phyloP scores from a whole-genome alignment of 2,329 filamentous ascomycete genomes.

The Pochonia chlamydosporia region DNA sequence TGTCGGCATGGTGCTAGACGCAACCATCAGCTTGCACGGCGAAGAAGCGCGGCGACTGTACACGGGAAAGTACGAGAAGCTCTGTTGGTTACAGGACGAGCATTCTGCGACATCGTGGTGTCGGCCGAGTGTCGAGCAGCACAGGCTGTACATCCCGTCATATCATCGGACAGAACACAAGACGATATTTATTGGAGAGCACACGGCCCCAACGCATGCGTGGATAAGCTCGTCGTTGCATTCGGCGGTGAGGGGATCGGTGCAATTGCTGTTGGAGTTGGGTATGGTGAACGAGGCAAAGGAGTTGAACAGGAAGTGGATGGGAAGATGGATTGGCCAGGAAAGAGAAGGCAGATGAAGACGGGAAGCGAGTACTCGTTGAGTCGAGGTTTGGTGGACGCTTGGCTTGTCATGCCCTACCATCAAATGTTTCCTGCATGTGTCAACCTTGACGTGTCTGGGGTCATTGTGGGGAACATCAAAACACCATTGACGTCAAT shows the following conservation, averaged over 20 bases:
- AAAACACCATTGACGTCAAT: no score
- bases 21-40: slow-evolving; percentile 11
- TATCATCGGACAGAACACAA: slow-evolving; percentile 54
- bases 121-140: slow-evolving; percentile 44
- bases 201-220: slow-evolving; percentile 50
- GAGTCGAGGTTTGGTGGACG: no score
- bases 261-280: slow-evolving; percentile 4
- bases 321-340: slow-evolving; percentile 52
- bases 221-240: slow-evolving; percentile 31
- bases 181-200: slow-evolving; percentile 24
- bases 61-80: slow-evolving; percentile 51
- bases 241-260: neutral
- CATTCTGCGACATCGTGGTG: slow-evolving; percentile 53
- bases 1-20: slow-evolving; percentile 4
- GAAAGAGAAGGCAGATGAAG: no score
- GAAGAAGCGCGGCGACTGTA: slow-evolving; percentile 46
- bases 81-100: slow-evolving; percentile 53
- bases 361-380: no score
- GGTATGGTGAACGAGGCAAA: slow-evolving; percentile 45
- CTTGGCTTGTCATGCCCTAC: no score
- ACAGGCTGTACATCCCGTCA: slow-evolving; percentile 53
- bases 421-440: no score
- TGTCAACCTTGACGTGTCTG: no score
- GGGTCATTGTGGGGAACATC: no score
- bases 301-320: slow-evolving; percentile 48